Evolutionary conservation across 148 eudicot species (phyloP).

Genomic region (Oxyria digyna): DNA sequence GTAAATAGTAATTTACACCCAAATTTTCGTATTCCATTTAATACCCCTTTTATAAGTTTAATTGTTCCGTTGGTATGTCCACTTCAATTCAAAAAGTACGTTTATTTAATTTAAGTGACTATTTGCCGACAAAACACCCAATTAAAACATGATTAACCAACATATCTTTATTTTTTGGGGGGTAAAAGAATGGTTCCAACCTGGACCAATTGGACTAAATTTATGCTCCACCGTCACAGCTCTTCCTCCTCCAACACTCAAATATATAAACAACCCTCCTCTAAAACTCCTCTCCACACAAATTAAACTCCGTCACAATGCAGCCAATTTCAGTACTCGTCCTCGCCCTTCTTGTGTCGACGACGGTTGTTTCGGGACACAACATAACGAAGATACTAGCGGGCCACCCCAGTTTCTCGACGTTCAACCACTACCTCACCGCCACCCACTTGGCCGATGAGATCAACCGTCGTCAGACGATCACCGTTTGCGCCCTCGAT

Average conservation of each 20-base stretch:
- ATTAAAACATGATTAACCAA: too few relatives aligned
- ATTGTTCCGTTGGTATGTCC: too few relatives aligned
- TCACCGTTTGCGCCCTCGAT: conserved; percentile 71
- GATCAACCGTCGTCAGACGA: conserved; percentile 60
- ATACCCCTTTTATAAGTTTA: too few relatives aligned
- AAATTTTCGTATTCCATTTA: too few relatives aligned
- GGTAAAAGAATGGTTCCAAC: not conserved
- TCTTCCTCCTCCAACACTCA: not conserved
- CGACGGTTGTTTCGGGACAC: conserved; percentile 11
- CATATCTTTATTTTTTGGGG: not conserved
- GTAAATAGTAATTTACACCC: too few relatives aligned
- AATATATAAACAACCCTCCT: not conserved
- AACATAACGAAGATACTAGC: conserved; percentile 61
- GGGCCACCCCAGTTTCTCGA: conserved; percentile 42
- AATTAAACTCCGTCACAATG: not conserved
- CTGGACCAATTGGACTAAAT: not conserved
- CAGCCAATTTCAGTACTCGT: not conserved
- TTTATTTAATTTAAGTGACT: too few relatives aligned
- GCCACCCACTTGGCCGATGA: conserved; percentile 67
- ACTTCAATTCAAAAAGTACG: too few relatives aligned
- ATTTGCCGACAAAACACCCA: too few relatives aligned
- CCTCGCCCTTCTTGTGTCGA: not conserved
- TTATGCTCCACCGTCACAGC: not conserved
- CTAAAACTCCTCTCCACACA: not conserved
- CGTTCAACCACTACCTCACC: conserved; percentile 70